Evolutionary conservation across 2,329 filamentous ascomycete species (phyloP).

Genomic region (Colletotrichum tofieldiae): DNA sequence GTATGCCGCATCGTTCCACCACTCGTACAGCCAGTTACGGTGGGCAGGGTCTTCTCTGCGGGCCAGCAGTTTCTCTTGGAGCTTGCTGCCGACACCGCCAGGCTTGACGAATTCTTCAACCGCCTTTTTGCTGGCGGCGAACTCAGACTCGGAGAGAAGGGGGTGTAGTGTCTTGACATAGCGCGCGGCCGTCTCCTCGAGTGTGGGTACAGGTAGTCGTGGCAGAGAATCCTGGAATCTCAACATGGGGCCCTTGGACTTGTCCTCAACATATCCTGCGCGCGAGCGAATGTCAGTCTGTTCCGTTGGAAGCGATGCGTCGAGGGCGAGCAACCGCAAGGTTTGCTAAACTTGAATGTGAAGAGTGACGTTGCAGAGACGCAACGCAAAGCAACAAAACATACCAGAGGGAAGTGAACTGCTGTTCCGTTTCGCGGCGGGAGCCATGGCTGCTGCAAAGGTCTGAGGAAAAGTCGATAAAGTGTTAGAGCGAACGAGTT

Average conservation of each 20-base stretch:
- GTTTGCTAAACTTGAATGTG: background rate
- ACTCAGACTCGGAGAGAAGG: conserved; percentile 78
- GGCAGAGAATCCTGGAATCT: conserved; percentile 91
- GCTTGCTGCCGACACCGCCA: conserved; percentile 84
- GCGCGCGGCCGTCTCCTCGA: conserved; percentile 85
- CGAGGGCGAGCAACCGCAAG: background rate
- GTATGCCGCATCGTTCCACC: conserved; percentile 98
- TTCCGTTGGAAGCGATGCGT: background rate
- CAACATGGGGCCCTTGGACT: conserved; percentile 84
- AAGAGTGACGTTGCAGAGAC: background rate
- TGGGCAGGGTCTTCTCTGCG: conserved; percentile 83
- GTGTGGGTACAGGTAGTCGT: conserved; percentile 82
- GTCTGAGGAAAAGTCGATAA: conserved; percentile 22
- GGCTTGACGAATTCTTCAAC: conserved; percentile 91
- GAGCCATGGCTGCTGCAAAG: conserved; percentile 65
- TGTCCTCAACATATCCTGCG: conserved; percentile 84
- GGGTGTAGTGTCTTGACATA: conserved; percentile 87
- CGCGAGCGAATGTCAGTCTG: conserved; percentile 7
- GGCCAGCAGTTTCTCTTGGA: conserved; percentile 90
- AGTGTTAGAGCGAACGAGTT: background rate
- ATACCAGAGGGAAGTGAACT: conserved; percentile 71
- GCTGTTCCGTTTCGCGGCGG: conserved; percentile 67
- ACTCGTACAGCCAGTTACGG: conserved; percentile 97
- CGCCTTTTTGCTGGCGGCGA: conserved; percentile 82
- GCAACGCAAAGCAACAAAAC: conserved; percentile 33